These are phyloP conservation scores for Metschnikowia anglica DNA, from an alignment of 805 yeast genomes.

Conservation along the genomic window DNA sequence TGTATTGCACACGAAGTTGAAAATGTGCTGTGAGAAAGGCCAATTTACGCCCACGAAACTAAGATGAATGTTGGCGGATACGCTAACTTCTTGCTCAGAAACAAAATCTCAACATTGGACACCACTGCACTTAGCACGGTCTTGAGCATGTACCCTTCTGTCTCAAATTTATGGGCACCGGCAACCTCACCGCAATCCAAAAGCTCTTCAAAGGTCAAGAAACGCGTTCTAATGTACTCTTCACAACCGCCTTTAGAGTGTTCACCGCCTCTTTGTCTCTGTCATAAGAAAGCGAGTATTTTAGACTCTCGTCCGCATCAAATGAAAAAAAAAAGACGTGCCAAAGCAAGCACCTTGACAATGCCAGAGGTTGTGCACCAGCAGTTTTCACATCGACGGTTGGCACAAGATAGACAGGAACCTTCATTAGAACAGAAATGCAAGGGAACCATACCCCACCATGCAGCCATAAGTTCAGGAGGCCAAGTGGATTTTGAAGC, in stretches of 20 bases:
- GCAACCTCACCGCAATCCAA: conserved; percentile 19
- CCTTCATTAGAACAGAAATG: conserved; percentile 39
- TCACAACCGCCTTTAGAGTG: conserved; percentile 8
- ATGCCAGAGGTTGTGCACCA: conserved; percentile 15
- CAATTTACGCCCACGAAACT: conserved; percentile 12
- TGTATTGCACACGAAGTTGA: conserved; percentile 15
- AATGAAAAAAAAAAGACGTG: conserved; percentile 11
- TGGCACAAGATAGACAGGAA: conserved; percentile 9
- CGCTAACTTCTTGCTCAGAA: conserved; percentile 4
- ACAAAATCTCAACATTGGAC: conserved; percentile 7
- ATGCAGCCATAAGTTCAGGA: conserved; percentile 45
- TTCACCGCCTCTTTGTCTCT: conserved; percentile 16
- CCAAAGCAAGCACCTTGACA: conserved; percentile 9
- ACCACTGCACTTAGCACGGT: conserved; percentile 1
- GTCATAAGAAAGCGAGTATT: conserved; percentile 15
- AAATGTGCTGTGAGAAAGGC: conserved; percentile 12
- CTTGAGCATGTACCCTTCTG: conserved; percentile 4
- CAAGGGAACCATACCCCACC: conserved; percentile 55
- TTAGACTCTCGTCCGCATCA: conserved; percentile 15
- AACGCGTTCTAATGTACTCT: conserved; percentile 19
- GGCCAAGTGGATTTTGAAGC: conserved; percentile 53
- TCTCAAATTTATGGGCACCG: conserved; percentile 4
- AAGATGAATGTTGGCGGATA: conserved; percentile 38
- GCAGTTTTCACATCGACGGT: conserved; percentile 17
- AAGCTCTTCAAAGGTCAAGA: conserved; percentile 14